Evolutionary conservation across 192 early-diverging fungal genomes (phyloP).

Genomic region (Coemansia sp.): DNA sequence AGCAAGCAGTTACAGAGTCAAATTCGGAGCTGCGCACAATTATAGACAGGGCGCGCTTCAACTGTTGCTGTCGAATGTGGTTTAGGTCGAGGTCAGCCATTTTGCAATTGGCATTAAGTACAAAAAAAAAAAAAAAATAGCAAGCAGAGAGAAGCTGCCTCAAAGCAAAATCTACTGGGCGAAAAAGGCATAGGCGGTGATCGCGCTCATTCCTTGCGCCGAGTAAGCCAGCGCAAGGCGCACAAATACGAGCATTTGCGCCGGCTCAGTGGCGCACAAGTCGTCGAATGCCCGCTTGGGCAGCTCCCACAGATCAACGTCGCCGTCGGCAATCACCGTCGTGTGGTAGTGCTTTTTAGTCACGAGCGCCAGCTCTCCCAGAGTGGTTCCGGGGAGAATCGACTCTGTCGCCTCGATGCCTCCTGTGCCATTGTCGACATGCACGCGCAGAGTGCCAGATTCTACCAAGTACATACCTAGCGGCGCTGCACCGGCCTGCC

Average conservation of each 20-base stretch:
- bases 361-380: constrained; percentile 87
- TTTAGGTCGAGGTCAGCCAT: constrained; percentile 32
- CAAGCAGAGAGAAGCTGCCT: background rate
- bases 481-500: constrained; percentile 62
- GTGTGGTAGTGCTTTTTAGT: constrained; percentile 59
- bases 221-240: constrained; percentile 74
- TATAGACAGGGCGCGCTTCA: constrained; percentile 45
- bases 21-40: constrained; percentile 34
- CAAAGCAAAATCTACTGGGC: constrained; percentile 18
- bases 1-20: constrained; percentile 27
- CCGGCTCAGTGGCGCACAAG: constrained; percentile 70
- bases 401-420: constrained; percentile 66
- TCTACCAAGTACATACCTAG: constrained; percentile 78
- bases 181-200: constrained; percentile 59
- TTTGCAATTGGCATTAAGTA: background rate
- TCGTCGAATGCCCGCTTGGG: constrained; percentile 65
- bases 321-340: constrained; percentile 66
- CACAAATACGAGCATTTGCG: constrained; percentile 75
- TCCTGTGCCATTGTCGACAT: constrained; percentile 48
- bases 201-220: constrained; percentile 60
- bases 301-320: constrained; percentile 77
- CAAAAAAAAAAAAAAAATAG: background rate
- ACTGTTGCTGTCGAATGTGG: constrained; percentile 29
- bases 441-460: constrained; percentile 67
- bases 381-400: constrained; percentile 88